These are phyloP conservation scores for Macrolepiota albuminosa DNA, from an alignment of 768 basidiomycete species.

Conservation along the genomic window DNA sequence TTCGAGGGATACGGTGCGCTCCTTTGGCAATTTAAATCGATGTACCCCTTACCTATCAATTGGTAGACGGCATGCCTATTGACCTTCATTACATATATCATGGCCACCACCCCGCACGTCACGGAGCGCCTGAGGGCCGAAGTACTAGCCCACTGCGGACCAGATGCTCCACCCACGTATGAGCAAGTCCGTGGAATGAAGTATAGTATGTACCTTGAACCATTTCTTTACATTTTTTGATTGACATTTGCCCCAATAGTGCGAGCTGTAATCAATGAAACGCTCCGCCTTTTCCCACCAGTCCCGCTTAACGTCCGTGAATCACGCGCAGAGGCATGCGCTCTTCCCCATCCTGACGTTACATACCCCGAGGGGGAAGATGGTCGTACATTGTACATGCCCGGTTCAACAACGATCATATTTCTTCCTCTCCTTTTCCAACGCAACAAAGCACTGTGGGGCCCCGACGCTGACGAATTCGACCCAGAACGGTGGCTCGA, in stretches of 20 bases:
- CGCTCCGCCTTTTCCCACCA: slow-evolving; percentile 72
- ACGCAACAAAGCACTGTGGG: slow-evolving; percentile 66
- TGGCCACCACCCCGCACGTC: slow-evolving; percentile 61
- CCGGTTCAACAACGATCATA: slow-evolving; percentile 49
- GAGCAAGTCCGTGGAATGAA: slow-evolving; percentile 55
- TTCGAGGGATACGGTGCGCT: slow-evolving; percentile 67
- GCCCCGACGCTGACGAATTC: slow-evolving; percentile 70
- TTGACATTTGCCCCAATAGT: slow-evolving; percentile 31
- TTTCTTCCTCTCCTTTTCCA: slow-evolving; percentile 63
- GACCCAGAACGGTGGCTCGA: slow-evolving; percentile 78
- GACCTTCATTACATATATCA: slow-evolving; percentile 66
- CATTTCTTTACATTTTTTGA: not conserved
- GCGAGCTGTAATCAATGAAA: slow-evolving; percentile 77
- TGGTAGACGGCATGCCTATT: slow-evolving; percentile 61
- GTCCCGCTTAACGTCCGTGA: slow-evolving; percentile 71
- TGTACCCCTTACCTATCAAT: too few species aligned
- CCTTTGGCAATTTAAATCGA: not conserved
- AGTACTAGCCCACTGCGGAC: slow-evolving; percentile 52
- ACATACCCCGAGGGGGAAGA: slow-evolving; percentile 34
- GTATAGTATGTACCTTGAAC: slow-evolving; percentile 44
- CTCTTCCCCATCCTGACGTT: slow-evolving; percentile 47
- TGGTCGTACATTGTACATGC: slow-evolving; percentile 51
- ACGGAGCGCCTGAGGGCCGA: slow-evolving; percentile 51
- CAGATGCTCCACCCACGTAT: slow-evolving; percentile 43
- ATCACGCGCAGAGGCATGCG: slow-evolving; percentile 41